phyloP scores from a whole-genome alignment of 2,329 filamentous ascomycete genomes.

The Fusarium duplospermum region DNA sequence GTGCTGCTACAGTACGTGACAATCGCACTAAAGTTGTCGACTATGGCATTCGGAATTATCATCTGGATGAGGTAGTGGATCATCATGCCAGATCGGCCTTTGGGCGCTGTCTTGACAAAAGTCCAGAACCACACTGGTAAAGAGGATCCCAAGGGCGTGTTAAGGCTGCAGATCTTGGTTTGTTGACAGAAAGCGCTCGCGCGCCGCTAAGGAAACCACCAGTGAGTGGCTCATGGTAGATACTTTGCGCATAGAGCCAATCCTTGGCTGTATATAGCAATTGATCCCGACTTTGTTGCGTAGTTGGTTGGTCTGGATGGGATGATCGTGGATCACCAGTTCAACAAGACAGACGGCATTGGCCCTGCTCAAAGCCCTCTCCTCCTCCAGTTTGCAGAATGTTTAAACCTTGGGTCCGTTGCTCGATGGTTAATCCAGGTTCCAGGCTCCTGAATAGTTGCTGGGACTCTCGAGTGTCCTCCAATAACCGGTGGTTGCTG shows the following conservation, averaged over 20 bases:
- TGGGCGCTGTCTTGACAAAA: constrained; percentile 3
- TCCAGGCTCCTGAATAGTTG: constrained; percentile 19
- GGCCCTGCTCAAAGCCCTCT: not conserved
- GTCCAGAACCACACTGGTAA: not conserved
- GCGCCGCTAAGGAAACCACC: not conserved
- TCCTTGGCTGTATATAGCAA: constrained; percentile 9
- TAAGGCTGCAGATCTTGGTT: not conserved
- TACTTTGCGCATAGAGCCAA: not conserved
- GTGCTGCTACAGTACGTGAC: not conserved
- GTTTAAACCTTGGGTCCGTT: not conserved
- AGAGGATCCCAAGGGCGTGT: not conserved
- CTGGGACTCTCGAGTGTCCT: constrained; percentile 17
- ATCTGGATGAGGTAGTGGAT: not conserved
- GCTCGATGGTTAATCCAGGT: constrained; percentile 10
- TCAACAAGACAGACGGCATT: not conserved
- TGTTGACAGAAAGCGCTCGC: not conserved
- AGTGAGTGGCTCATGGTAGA: not conserved
- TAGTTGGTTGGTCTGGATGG: not conserved
- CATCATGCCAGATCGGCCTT: not conserved
- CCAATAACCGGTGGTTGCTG: not conserved
- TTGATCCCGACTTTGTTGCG: constrained; percentile 13
- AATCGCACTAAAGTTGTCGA: not conserved
- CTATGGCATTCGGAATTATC: not conserved
- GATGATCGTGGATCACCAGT: not conserved
- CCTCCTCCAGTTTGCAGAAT: not conserved